phyloP scores from a whole-genome alignment of 23 red algal genomes.

The Gracilaria domingensis region DNA sequence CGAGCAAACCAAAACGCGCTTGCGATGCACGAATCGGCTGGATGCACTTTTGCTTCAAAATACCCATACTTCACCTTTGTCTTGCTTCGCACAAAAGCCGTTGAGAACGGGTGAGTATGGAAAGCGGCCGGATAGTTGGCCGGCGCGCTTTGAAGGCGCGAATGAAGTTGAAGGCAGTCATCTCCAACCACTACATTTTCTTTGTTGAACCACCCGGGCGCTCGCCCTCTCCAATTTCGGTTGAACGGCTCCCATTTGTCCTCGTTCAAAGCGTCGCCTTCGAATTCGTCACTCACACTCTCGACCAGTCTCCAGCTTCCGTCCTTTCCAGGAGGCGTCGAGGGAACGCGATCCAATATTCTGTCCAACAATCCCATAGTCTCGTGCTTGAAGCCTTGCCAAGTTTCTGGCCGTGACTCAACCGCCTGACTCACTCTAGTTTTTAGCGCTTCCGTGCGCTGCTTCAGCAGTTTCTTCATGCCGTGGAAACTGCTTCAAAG shows the following conservation, averaged over 20 bases:
- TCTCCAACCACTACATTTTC: constrained; percentile 40
- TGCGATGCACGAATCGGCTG: constrained; percentile 15
- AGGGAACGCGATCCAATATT: constrained; percentile 6
- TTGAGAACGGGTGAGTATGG: constrained; percentile 61
- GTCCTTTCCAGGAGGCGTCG: neutral
- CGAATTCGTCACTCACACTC: constrained; percentile 42
- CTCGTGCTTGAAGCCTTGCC: neutral
- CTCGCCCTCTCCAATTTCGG: constrained; percentile 54
- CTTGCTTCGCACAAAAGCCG: constrained; percentile 63
- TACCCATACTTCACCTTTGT: constrained; percentile 47
- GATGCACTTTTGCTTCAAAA: constrained; percentile 50
- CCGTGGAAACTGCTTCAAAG: neutral
- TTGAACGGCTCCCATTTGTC: constrained; percentile 64
- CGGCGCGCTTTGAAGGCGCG: constrained; percentile 28
- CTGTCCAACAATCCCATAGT: constrained; percentile 9
- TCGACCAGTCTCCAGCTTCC: constrained; percentile 35
- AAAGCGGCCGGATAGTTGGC: constrained; percentile 14
- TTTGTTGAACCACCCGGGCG: constrained; percentile 55
- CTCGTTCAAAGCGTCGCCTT: constrained; percentile 18
- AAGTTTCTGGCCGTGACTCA: neutral
- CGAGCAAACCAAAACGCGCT: constrained; percentile 61
- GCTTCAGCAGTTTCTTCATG: neutral
- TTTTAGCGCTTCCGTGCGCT: neutral
- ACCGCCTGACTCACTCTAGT: neutral
- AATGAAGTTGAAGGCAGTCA: constrained; percentile 19